A percentile compares a stretch with the other conserved stretches of the same genome.
Conservation (phyloP, 176 grass and related monocot species). For the Chloris gayana region DNA sequence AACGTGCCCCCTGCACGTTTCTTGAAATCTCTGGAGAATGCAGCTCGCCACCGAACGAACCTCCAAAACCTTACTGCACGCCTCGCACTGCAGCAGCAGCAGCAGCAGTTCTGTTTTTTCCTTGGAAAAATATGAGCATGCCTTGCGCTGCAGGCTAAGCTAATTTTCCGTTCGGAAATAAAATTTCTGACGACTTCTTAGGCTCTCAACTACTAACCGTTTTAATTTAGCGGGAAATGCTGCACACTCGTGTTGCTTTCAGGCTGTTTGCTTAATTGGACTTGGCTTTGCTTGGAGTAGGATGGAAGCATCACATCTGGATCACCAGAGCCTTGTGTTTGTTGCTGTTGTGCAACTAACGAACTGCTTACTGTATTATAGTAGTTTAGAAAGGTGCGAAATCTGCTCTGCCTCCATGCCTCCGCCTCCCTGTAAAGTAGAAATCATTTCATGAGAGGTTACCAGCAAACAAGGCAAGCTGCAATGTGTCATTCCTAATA, state of each 20-base stretch:
- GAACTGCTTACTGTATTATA: neutral
- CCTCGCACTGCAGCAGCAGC: neutral
- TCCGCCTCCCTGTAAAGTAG: neutral
- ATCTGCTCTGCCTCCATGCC: neutral
- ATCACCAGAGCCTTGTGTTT: neutral
- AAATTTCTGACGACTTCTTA: neutral
- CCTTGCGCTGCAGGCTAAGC: neutral
- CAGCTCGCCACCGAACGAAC: conserved; percentile 23
- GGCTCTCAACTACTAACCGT: neutral
- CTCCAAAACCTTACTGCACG: conserved; percentile 22
- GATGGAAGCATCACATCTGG: neutral
- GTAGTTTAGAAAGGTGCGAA: neutral
- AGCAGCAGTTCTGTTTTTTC: neutral
- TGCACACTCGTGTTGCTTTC: neutral
- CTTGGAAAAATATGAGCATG: neutral
- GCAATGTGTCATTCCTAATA: neutral
- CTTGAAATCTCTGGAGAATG: neutral
- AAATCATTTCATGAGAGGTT: neutral
- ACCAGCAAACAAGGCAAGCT: neutral
- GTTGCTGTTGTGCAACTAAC: neutral
- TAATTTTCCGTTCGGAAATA: neutral
- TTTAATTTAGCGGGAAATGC: neutral
- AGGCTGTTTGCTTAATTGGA: conserved; percentile 2
- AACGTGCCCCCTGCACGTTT: conserved; percentile 2
- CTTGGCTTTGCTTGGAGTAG: neutral